Evolutionary conservation across 2,329 filamentous ascomycete genomes (phyloP), one percentile per base, ranked within the genome.

Genomic region (Hymenoscyphus albidus): DNA sequence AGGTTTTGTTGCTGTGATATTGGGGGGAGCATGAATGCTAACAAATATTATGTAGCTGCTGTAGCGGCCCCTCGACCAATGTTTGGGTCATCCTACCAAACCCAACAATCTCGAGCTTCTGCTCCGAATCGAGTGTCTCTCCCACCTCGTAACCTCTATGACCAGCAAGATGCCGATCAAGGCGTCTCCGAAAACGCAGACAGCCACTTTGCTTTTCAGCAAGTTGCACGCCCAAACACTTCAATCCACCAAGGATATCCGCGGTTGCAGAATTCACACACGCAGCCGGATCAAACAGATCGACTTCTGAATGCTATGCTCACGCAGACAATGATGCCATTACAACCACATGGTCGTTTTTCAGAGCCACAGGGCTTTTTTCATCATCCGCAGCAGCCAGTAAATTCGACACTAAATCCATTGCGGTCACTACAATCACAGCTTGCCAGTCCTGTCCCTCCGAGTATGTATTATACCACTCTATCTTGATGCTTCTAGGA

Each of bases 171-270:
- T 35, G 56, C 16, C 9, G 32, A 3, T 57, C 31, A 14, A 57
- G 22, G 27, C 1, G 32, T 38, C 27, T 16, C 44, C 58, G 67
- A 70, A 48, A 58, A 62, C 65, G 67, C 68, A 12, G 66, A 73
- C n/a, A 70, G 73, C 67, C 67, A 71, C 63, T 74, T 74, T 62
- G 67, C 63, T 62, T 69, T 74, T 61, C 61, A 69, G 38, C 68
- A 70, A 51, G 70, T 73, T 55, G 40, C 70, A 27, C 69, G 66
- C 44, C 67, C 69, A 38, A 67, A 65, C 56, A 40, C 62, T 14
- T 58, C 69, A 16, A 35, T 71, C 13, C 65, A 42, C 40, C 66
- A 67, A 55, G 42, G 54, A 51, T 54, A 55, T 16, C 32, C 27
- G 31, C 64, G 54, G 40, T 35, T 58, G 38, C 35, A 35, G 35